phyloP scores from a whole-genome alignment of 139 green algal species.

The Chlorella ohadii region DNA sequence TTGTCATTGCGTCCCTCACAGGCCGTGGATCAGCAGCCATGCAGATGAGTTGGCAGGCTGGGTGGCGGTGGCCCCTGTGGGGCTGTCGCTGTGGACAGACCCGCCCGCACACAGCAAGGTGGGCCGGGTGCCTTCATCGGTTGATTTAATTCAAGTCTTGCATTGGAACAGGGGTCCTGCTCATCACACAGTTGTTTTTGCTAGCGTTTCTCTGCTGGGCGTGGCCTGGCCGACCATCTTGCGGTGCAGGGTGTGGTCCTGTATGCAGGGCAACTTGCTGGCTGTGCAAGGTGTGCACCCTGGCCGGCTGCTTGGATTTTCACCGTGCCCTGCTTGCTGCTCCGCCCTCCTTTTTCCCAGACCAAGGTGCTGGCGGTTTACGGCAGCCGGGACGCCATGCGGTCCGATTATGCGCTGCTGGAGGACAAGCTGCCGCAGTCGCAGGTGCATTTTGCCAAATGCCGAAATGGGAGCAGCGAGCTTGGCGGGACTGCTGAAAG shows the following conservation, averaged over 20 bases:
- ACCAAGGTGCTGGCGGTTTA: slow-evolving; percentile 33
- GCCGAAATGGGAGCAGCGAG: too few relatives aligned
- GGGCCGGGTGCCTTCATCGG: too few relatives aligned
- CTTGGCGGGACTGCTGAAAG: too few relatives aligned
- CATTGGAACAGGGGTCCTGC: too few relatives aligned
- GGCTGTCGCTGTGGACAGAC: slow-evolving; percentile 3
- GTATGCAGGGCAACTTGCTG: too few relatives aligned
- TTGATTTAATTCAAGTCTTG: too few relatives aligned
- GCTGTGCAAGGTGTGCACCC: too few relatives aligned
- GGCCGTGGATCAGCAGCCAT: slow-evolving; percentile 18
- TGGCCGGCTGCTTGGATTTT: not conserved
- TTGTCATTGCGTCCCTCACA: slow-evolving; percentile 4
- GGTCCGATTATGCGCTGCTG: slow-evolving; percentile 4
- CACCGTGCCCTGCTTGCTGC: not conserved
- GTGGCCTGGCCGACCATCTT: too few relatives aligned
- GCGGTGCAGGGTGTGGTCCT: too few relatives aligned
- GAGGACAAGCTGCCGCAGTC: slow-evolving; percentile 5
- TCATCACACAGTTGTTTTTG: too few relatives aligned
- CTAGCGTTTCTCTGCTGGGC: too few relatives aligned
- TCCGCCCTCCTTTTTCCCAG: not conserved
- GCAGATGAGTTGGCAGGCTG: slow-evolving; percentile 2
- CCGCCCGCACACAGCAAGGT: not conserved
- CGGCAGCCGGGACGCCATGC: slow-evolving; percentile 28
- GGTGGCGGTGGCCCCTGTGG: slow-evolving; percentile 32
- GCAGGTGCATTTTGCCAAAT: not conserved